These are phyloP conservation scores for Flaveria floridana DNA, from an alignment of 140 eudicot species.

Conservation along the genomic window DNA sequence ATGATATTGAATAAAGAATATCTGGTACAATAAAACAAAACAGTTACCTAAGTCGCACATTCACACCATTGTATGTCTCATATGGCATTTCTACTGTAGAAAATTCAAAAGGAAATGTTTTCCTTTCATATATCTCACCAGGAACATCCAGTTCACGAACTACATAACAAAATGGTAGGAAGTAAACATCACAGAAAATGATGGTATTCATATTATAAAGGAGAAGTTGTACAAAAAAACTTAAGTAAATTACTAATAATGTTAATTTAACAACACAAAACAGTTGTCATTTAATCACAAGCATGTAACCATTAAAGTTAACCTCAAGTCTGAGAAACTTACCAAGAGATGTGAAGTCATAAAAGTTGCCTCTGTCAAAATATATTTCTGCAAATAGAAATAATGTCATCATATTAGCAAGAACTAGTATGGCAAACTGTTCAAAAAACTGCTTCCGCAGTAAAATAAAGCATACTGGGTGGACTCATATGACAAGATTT, in stretches of 20 bases:
- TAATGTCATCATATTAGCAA: slow-evolving; percentile 13
- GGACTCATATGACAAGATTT: too few relatives aligned
- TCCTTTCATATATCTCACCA: slow-evolving; percentile 89
- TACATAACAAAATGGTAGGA: slow-evolving; percentile 35
- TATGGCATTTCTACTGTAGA: slow-evolving; percentile 98
- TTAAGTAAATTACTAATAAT: slow-evolving; percentile 11
- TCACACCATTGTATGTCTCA: slow-evolving; percentile 93
- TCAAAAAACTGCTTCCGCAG: not conserved
- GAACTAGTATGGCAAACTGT: not conserved
- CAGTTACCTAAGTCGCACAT: slow-evolving; percentile 87
- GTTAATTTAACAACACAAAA: slow-evolving; percentile 11
- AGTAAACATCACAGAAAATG: not conserved
- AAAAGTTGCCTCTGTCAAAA: slow-evolving; percentile 96
- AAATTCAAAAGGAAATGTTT: slow-evolving; percentile 87
- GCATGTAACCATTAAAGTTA: slow-evolving; percentile 18
- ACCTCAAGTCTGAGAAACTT: slow-evolving; percentile 31
- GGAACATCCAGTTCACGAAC: slow-evolving; percentile 99
- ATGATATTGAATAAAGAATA: slow-evolving; percentile 12
- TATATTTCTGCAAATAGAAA: slow-evolving; percentile 76
- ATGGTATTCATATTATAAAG: not conserved
- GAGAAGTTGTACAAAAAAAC: not conserved
- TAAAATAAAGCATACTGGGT: too few relatives aligned
- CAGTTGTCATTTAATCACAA: not conserved
- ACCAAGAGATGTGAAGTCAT: slow-evolving; percentile 98
- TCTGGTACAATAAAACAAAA: not conserved